Evolutionary conservation across 1,284 basidiomycete species (phyloP).

Genomic region (Phylloporus sp.): DNA sequence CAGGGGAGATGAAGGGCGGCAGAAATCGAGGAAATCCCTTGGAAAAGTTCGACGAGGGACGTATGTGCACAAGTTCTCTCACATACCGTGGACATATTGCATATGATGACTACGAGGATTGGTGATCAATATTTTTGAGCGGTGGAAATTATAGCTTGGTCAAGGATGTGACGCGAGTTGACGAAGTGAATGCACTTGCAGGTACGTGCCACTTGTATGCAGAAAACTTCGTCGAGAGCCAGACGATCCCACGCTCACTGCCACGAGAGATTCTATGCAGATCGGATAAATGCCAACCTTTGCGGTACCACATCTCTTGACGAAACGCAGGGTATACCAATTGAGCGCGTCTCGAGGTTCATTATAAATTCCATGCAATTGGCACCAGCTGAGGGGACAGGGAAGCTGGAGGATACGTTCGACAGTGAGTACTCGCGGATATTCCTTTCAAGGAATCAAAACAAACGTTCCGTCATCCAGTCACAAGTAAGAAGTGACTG

Average conservation of each 20-base stretch:
- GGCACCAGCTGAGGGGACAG: too few relatives aligned
- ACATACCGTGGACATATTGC: conserved; percentile 76
- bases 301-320: conserved; percentile 67
- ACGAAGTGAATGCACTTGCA: background rate
- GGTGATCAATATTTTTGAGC: conserved; percentile 5
- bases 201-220: conserved; percentile 73
- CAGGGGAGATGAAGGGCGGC: too few relatives aligned
- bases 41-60: conserved; percentile 4
- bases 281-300: conserved; percentile 82
- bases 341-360: conserved; percentile 59
- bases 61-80: background rate
- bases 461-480: too few relatives aligned
- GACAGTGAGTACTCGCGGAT: too few relatives aligned
- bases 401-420: too few relatives aligned
- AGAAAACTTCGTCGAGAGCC: conserved; percentile 80
- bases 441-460: too few relatives aligned
- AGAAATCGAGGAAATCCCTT: too few relatives aligned
- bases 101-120: conserved; percentile 65
- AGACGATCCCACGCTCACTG: conserved; percentile 63
- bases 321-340: conserved; percentile 79
- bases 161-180: conserved; percentile 5
- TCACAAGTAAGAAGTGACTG: too few relatives aligned
- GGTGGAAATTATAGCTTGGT: conserved; percentile 24
- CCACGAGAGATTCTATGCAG: conserved; percentile 67
- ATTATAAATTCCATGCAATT: conserved; percentile 58